Conservation (phyloP, 441 rosid species). For the Adansonia madagascariensis region DNA sequence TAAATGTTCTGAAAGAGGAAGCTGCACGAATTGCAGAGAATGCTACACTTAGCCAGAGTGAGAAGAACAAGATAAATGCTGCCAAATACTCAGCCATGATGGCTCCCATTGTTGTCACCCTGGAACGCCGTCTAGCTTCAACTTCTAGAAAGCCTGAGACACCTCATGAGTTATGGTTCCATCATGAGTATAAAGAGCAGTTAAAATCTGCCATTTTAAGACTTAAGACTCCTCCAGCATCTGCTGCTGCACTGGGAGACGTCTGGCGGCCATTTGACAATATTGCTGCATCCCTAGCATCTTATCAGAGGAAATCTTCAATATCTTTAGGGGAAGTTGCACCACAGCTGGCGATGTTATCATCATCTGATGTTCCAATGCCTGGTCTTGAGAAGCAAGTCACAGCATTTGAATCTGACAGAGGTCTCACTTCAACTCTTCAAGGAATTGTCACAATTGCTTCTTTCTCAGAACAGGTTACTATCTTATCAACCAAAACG, state of each 20-base stretch:
- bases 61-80: conserved; percentile 90
- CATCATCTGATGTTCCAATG: conserved; percentile 96
- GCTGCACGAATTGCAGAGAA: conserved; percentile 90
- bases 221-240: conserved; percentile 86
- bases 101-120: conserved; percentile 94
- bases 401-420: conserved; percentile 57
- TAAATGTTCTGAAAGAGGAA: conserved; percentile 91
- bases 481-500: conserved; percentile 90
- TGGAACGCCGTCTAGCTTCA: conserved; percentile 97
- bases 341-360: conserved; percentile 81
- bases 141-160: conserved; percentile 95
- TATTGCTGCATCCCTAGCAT: conserved; percentile 89
- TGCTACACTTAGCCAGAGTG: conserved; percentile 83
- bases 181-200: conserved; percentile 71
- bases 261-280: conserved; percentile 92
- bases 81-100: conserved; percentile 98
- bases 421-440: conserved; percentile 51
- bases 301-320: conserved; percentile 85
- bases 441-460: conserved; percentile 81
- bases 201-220: conserved; percentile 72
- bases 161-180: conserved; percentile 94
- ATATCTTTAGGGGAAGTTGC: conserved; percentile 93
- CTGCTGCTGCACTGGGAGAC: conserved; percentile 80
- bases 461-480: conserved; percentile 77
- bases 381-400: conserved; percentile 96